These are phyloP conservation scores for Zychaea mexicana DNA, from an alignment of 371 early-diverging fungal genomes.

Conservation along the genomic window DNA sequence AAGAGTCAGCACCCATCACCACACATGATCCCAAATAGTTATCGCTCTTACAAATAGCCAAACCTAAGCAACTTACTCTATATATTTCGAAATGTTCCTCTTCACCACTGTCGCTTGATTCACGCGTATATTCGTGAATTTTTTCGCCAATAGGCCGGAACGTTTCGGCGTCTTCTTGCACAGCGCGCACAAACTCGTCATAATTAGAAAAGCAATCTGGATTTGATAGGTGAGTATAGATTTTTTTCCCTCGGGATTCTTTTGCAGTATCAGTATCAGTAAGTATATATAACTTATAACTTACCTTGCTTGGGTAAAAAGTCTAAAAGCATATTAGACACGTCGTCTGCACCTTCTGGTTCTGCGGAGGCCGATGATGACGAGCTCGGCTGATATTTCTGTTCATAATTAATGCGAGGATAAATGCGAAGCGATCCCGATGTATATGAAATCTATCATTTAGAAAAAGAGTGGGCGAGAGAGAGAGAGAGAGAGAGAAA, in stretches of 20 bases:
- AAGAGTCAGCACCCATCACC: not conserved
- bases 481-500: not conserved
- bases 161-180: constrained; percentile 55
- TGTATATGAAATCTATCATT: constrained; percentile 67
- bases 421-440: constrained; percentile 78
- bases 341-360: constrained; percentile 40
- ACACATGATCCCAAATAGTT: no score
- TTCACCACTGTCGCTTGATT: constrained; percentile 36
- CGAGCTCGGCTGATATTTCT: constrained; percentile 30
- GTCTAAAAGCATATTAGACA: constrained; percentile 43
- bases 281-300: not conserved
- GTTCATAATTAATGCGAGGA: constrained; percentile 62
- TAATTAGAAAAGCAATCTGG: constrained; percentile 56
- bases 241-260: not conserved
- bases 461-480: not conserved
- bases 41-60: no score
- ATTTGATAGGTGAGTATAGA: not conserved
- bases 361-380: constrained; percentile 10
- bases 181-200: constrained; percentile 62
- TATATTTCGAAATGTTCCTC: constrained; percentile 73
- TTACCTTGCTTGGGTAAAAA: constrained; percentile 48
- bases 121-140: constrained; percentile 62
- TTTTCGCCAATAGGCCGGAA: constrained; percentile 78
- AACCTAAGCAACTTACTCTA: constrained; percentile 57
- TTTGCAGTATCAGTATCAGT: not conserved